Percentiles rank a stretch among this genome's conserved stretches.
Evolutionary conservation across 352 stramenopile genomes (phyloP).

Genomic region (Pythium oligandrum): DNA sequence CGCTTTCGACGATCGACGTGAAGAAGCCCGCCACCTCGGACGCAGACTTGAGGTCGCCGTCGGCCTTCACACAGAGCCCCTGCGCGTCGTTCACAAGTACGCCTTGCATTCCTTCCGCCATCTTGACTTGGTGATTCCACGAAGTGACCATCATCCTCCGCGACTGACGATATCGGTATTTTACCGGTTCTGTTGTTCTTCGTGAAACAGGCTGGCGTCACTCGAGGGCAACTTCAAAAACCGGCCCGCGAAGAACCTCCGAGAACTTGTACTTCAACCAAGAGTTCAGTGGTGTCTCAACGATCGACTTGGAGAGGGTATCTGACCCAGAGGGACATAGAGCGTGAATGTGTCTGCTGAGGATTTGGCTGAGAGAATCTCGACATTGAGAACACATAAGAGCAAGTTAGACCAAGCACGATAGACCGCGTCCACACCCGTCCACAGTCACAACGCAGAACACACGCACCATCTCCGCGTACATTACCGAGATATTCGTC

Average conservation of each 20-base stretch:
- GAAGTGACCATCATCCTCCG: background rate
- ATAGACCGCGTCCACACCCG: background rate
- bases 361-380: constrained; percentile 18
- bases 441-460: too few relatives aligned
- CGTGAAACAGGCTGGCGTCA: constrained; percentile 7
- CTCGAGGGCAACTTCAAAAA: constrained; percentile 20
- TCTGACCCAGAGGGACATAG: background rate
- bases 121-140: constrained; percentile 5
- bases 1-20: constrained; percentile 61
- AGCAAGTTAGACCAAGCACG: constrained; percentile 3
- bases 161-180: background rate
- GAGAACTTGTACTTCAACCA: constrained; percentile 4
- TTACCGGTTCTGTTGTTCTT: constrained; percentile 1
- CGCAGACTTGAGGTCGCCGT: constrained; percentile 52
- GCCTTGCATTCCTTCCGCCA: constrained; percentile 48
- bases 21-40: constrained; percentile 65
- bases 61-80: constrained; percentile 59
- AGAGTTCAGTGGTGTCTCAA: background rate
- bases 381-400: constrained; percentile 3
- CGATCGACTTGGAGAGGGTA: constrained; percentile 8
- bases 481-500: too few relatives aligned
- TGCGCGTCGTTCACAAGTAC: constrained; percentile 74
- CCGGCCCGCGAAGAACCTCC: constrained; percentile 9
- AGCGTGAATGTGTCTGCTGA: constrained; percentile 11
- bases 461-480: too few relatives aligned